Evolutionary conservation across 2,329 filamentous ascomycete genomes (phyloP).

Genomic region (Epicoccum sorghinum): DNA sequence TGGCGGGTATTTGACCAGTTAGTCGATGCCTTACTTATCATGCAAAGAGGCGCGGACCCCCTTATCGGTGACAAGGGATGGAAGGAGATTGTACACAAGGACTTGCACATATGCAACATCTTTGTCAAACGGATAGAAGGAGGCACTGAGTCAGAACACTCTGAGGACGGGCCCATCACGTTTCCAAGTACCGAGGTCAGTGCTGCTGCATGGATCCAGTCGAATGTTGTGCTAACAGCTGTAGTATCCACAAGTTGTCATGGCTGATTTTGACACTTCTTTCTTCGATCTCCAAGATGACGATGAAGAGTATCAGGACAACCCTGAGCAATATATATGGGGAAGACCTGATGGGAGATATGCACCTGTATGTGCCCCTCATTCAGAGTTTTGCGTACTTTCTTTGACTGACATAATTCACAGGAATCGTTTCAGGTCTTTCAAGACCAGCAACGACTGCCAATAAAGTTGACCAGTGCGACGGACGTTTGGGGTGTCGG

Average conservation of each 20-base stretch:
- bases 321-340: slow-evolving; percentile 3
- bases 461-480: background rate
- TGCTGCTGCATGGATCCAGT: background rate
- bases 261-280: slow-evolving; percentile 13
- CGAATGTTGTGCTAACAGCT: background rate
- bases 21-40: background rate
- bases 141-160: background rate
- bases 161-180: background rate
- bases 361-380: background rate
- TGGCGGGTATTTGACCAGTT: slow-evolving; percentile 13
- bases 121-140: background rate
- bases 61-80: background rate
- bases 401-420: background rate
- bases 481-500: slow-evolving; percentile 6
- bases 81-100: slow-evolving; percentile 8
- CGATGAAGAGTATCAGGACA: slow-evolving; percentile 9
- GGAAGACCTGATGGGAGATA: background rate
- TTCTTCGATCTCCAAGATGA: slow-evolving; percentile 12
- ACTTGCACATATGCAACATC: slow-evolving; percentile 7
- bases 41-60: background rate
- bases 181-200: background rate
- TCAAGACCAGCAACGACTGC: background rate
- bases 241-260: background rate
- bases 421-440: background rate
- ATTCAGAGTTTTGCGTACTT: background rate